Evolutionary conservation across 768 basidiomycete genomes (phyloP).

Genomic region (Myochromella boudieri): DNA sequence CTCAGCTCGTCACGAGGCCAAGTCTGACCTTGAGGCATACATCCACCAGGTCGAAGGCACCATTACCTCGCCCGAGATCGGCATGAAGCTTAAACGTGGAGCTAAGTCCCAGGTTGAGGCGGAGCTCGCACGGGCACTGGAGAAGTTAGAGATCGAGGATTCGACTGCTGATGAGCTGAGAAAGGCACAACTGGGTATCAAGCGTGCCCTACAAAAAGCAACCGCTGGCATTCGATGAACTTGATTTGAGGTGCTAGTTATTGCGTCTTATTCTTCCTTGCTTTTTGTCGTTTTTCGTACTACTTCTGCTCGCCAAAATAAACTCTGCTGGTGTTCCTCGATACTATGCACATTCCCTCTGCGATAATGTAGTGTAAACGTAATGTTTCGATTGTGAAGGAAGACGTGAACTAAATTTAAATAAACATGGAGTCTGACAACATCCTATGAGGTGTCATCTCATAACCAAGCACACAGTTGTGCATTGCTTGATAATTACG

Average conservation of each 20-base stretch:
- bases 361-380: neutral
- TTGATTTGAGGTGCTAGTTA: conserved; percentile 17
- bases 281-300: conserved; percentile 18
- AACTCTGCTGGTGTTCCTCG: conserved; percentile 11
- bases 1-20: conserved; percentile 96
- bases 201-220: conserved; percentile 97
- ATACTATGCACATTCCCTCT: neutral
- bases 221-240: conserved; percentile 83
- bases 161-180: conserved; percentile 91
- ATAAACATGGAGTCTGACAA: too few species aligned
- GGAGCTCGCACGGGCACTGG: conserved; percentile 96
- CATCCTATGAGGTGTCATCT: too few species aligned
- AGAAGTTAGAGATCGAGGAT: conserved; percentile 98
- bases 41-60: conserved; percentile 96
- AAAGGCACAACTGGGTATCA: conserved; percentile 93
- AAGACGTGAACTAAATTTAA: neutral
- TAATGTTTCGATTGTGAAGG: neutral
- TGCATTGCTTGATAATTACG: too few species aligned
- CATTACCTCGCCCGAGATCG: conserved; percentile 94
- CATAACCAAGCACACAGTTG: too few species aligned
- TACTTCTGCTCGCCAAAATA: conserved; percentile 15
- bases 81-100: conserved; percentile 98
- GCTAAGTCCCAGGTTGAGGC: conserved; percentile 93
- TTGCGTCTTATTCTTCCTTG: conserved; percentile 21
- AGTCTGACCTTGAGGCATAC: conserved; percentile 97